Percentiles rank a stretch among this genome's conserved stretches.
Conservation (phyloP, 2,329 filamentous ascomycete genomes). For the Alternaria burnsii region DNA sequence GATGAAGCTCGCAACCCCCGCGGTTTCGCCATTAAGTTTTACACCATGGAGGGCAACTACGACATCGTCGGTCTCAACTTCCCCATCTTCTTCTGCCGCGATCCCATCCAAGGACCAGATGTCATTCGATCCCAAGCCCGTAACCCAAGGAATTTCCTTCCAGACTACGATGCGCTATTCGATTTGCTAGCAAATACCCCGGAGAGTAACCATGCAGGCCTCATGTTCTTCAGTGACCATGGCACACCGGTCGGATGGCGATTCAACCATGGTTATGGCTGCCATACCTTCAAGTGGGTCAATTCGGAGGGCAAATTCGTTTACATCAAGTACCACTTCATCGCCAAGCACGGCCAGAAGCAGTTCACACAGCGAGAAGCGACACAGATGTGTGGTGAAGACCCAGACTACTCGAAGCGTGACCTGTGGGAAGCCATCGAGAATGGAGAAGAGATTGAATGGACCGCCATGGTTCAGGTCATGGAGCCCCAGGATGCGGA, state of each 20-base stretch:
- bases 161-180: slow-evolving; percentile 60
- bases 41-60: slow-evolving; percentile 60
- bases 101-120: slow-evolving; percentile 58
- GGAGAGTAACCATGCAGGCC: slow-evolving; percentile 58
- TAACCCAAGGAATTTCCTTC: slow-evolving; percentile 59
- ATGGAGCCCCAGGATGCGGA: slow-evolving; percentile 59
- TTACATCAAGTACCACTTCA: slow-evolving; percentile 62
- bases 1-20: slow-evolving; percentile 58
- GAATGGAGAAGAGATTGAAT: slow-evolving; percentile 52
- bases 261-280: slow-evolving; percentile 54
- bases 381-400: slow-evolving; percentile 56
- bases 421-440: slow-evolving; percentile 58
- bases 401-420: slow-evolving; percentile 61
- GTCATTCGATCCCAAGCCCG: slow-evolving; percentile 59
- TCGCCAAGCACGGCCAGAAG: slow-evolving; percentile 58
- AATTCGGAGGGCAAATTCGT: slow-evolving; percentile 59
- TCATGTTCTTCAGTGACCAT: slow-evolving; percentile 62
- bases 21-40: slow-evolving; percentile 61
- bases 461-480: slow-evolving; percentile 57
- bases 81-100: slow-evolving; percentile 61
- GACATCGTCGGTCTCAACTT: slow-evolving; percentile 61
- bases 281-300: slow-evolving; percentile 60
- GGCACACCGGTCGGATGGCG: slow-evolving; percentile 59
- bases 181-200: slow-evolving; percentile 60
- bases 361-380: slow-evolving; percentile 58